phyloP scores from a whole-genome alignment of 2,329 filamentous ascomycete species.

The Fusarium sp. region DNA sequence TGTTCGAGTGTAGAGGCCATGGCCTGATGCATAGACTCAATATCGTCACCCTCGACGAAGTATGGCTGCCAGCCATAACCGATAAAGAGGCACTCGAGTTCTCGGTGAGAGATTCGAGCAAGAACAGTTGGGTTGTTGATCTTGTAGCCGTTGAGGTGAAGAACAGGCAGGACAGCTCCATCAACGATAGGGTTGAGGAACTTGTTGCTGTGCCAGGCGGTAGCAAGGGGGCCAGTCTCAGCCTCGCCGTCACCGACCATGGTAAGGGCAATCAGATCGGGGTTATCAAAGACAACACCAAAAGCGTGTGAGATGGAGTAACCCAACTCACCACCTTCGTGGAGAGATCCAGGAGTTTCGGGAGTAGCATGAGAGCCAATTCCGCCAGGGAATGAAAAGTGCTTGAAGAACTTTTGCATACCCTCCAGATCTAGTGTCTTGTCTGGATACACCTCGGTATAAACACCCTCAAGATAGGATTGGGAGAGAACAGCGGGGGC shows the following conservation, averaged over 20 bases:
- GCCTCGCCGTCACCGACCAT: slow-evolving; percentile 86
- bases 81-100: slow-evolving; percentile 76
- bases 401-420: slow-evolving; percentile 82
- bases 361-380: slow-evolving; percentile 84
- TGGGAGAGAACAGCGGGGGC: slow-evolving; percentile 82
- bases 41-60: slow-evolving; percentile 82
- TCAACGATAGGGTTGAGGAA: slow-evolving; percentile 85
- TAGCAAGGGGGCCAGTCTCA: slow-evolving; percentile 84
- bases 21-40: slow-evolving; percentile 82
- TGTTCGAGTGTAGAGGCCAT: slow-evolving; percentile 83
- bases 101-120: slow-evolving; percentile 79
- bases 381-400: slow-evolving; percentile 85
- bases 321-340: slow-evolving; percentile 86
- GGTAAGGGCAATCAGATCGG: slow-evolving; percentile 79
- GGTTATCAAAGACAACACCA: slow-evolving; percentile 81
- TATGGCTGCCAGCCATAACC: slow-evolving; percentile 86
- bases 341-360: slow-evolving; percentile 81
- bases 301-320: slow-evolving; percentile 86
- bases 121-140: slow-evolving; percentile 85
- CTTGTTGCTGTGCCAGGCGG: slow-evolving; percentile 86
- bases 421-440: slow-evolving; percentile 77
- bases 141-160: slow-evolving; percentile 88
- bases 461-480: slow-evolving; percentile 82
- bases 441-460: slow-evolving; percentile 82
- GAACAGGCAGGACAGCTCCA: slow-evolving; percentile 80